A percentile compares a stretch with the other conserved stretches of the same genome.
phyloP scores from a whole-genome alignment of 495 filamentous ascomycete species.

The Daldinia decipiens region DNA sequence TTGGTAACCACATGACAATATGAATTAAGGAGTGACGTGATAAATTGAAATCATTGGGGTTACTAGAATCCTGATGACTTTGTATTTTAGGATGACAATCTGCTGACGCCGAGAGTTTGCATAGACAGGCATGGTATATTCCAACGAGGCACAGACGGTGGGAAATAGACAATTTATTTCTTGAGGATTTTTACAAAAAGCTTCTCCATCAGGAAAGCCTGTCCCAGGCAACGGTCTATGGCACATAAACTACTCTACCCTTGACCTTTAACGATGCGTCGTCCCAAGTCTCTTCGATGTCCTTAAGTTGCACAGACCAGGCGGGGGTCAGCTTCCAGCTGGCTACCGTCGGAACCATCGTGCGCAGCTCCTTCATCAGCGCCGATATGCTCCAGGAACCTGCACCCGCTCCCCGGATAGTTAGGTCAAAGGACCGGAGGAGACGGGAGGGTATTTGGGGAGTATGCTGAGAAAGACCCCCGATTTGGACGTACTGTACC shows the following conservation, averaged over 20 bases:
- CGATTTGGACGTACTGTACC: constrained; percentile 48
- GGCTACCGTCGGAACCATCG: constrained; percentile 34
- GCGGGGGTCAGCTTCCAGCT: constrained; percentile 26
- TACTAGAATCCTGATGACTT: neutral
- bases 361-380: constrained; percentile 34
- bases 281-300: constrained; percentile 45
- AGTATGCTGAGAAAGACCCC: constrained; percentile 36
- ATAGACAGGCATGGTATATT: neutral
- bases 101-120: neutral
- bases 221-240: constrained; percentile 28
- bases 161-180: neutral
- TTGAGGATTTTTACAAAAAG: neutral
- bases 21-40: too few species aligned
- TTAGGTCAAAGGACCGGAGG: constrained; percentile 45
- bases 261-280: constrained; percentile 29
- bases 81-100: neutral
- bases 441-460: constrained; percentile 31
- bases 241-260: constrained; percentile 44
- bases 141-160: neutral
- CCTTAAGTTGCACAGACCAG: constrained; percentile 35
- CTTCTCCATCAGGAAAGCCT: neutral
- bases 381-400: constrained; percentile 38
- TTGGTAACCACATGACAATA: too few species aligned
- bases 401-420: constrained; percentile 42
- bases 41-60: too few species aligned